Evolutionary conservation across 768 basidiomycete genomes (phyloP), one percentile per base, ranked within the genome.

Genomic region (Boletus vinaceobasis): DNA sequence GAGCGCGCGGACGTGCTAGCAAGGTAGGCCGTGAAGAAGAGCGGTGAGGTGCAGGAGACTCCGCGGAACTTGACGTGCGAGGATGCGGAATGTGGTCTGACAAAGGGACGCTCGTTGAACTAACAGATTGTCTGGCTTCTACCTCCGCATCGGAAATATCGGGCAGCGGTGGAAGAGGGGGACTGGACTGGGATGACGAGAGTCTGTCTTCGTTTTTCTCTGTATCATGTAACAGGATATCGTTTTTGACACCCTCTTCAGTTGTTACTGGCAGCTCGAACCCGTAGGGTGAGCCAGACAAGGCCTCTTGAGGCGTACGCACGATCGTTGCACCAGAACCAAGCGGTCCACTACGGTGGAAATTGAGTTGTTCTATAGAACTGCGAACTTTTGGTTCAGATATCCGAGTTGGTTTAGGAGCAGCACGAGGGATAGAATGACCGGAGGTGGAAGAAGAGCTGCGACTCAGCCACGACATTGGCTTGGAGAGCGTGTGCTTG

Each of bases 251-350:
- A 11, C 40, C 50, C 7, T 62, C 61, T 27, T 58, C 65, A 38
- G 31, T 48, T 19, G 53, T 48, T n/a, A n/a, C n/a, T n/a, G n/a
- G n/a, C 5, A 39, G 55, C 8, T 48, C 53, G 33, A 53, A 53
- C 21, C 39, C 31, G 19, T 38, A 53, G 21, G 40, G 45, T 21
- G 75, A 56, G 44, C 72, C 67, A 29, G 68, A 74, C 31, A 93
- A 74, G 21, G 90, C 90, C 52, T 93, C 90, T 59, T 87, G 84
- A 8, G 90, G 90, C 0, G 90, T 92, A 53, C 85, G 77, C 36
- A 92, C 90, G 31, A 93, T 75, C 2, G 78, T 85, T 14, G 90
- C 90, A 38, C 90, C 88, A 19, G 79, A 66, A n/a, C 87, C 89
- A 19, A 89, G 78, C 4, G 74, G 68, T 3, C 82, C 82, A 40